Base-by-base conservation (phyloP, 345 rosid genomes). In the Anastatica hierochuntica region DNA sequence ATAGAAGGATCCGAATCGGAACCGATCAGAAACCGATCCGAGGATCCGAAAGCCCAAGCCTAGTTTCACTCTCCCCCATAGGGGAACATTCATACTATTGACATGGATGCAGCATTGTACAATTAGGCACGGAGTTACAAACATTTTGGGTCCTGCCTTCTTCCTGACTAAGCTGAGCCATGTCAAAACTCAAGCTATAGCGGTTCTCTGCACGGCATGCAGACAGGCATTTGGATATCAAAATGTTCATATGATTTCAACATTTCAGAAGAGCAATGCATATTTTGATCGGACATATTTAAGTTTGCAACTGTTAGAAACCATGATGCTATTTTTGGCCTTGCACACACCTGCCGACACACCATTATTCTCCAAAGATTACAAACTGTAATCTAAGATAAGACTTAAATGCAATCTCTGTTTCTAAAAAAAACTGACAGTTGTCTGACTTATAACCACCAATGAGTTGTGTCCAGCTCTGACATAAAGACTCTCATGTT, bases 91-190 rank as follows among this genome's bases (percentile, higher is more conserved):
- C 68, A 84, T 90, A 67, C 81, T 90, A 53, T 66, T 87, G 61
- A 90, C 98, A 19, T 90, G 98, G 98, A 90, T 90, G 98, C 98
- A 9, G 84, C 95, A 17, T 87, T 87, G 72, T 90, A 90, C 79
- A 90, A 82, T 75, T 96, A 90, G 98, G 98, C 82, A 68, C 30
- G 41, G 10, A 31, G 16, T 41, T 36, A 10, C 21, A 11, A 37
- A 54, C 44, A 11, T 87, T 68, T 68, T 90, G 54, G 98, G 98
- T 13, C 98, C 96, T 20, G 96, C 96, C 47, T 77, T 87, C 78
- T 90, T 90, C 74, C 90, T 87, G 33, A 69, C 88, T 11, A 96
- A 81, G 78, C 72, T 87, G 68, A 84, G 95, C 72, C 72, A 70
- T 50, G 82, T 90, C 70, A 82, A 56, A 71, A 82, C 96, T 51